These are phyloP conservation scores for Turritis glabra DNA, from an alignment of 345 rosid genomes.

Conservation along the genomic window DNA sequence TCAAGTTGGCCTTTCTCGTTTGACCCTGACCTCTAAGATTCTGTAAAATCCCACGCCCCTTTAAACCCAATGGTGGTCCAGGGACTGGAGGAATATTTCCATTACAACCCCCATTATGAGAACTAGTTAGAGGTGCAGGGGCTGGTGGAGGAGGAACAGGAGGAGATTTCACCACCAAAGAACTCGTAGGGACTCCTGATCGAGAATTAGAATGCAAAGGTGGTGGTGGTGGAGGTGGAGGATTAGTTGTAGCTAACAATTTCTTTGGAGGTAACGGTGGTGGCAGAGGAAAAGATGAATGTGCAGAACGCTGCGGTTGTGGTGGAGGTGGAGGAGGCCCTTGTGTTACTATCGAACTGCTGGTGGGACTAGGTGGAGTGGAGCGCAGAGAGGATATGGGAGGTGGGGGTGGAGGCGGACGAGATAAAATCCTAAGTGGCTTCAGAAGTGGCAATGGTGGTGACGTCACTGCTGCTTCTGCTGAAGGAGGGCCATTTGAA, in stretches of 20 bases:
- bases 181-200: conserved; percentile 33
- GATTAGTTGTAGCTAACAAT: conserved; percentile 24
- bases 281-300: conserved; percentile 30
- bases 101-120: conserved; percentile 43
- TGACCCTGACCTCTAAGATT: conserved; percentile 53
- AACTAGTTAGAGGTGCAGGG: conserved; percentile 41
- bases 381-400: conserved; percentile 24
- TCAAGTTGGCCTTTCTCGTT: conserved; percentile 62
- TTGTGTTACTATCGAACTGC: conserved; percentile 21
- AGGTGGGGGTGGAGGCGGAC: conserved; percentile 29
- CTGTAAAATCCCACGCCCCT: conserved; percentile 55
- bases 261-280: conserved; percentile 38
- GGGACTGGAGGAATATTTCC: conserved; percentile 69
- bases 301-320: conserved; percentile 31
- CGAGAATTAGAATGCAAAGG: conserved; percentile 37
- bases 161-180: conserved; percentile 35
- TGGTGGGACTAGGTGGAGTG: conserved; percentile 13
- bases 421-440: conserved; percentile 32
- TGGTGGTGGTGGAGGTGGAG: conserved; percentile 60
- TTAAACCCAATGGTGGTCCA: conserved; percentile 60
- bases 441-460: conserved; percentile 21
- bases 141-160: conserved; percentile 70
- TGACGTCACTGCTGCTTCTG: conserved; percentile 24
- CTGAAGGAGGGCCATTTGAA: conserved; percentile 23
- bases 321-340: conserved; percentile 30